Base-by-base conservation (phyloP, 2,329 filamentous ascomycete genomes). In the Penicillium sp. region DNA sequence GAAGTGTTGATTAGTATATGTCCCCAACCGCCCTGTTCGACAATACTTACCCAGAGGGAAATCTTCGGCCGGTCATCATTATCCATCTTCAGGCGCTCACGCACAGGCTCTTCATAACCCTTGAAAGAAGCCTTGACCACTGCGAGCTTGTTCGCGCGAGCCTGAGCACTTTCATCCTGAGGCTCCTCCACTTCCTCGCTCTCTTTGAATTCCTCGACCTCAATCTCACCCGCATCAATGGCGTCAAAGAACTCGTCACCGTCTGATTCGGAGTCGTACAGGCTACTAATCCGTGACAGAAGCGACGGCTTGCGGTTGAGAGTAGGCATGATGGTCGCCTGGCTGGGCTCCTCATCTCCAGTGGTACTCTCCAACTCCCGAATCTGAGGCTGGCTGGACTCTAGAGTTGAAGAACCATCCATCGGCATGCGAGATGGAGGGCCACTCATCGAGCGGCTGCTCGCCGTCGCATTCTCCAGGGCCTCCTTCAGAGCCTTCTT, bases 231-330 rank as follows among this genome's bases (percentile, higher is more conserved):
- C 45, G 93, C 91, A 76, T 96, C 95, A 6, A 99, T 90, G 9
- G 95, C 95, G 79, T 99, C 95, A 70, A 98, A 99, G 76, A 99
- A 99, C 74, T 98, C 94, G 56, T 97, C 92, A 37, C 92, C 91
- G 61, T 93, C 90, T 1, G 89, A 91, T 58, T 94, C 93, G 0
- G 84, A 84, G 56, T 87, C 88, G 9, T 91, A 95, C 30, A 95
- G 78, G 61, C 90, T 88, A n/a, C 83, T 84, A 49, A 94, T 85
- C 68, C 91, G 86, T 33, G 88, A 88, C 45, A 95, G 85, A 2
- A 86, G 83, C 0, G 84, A 85, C 38, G 89, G 89, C 73, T 88
- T 88, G 61, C 87, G 86, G 56, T 86, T 83, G 40, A 80, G 77
- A 3, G 67, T 59, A 19, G 58, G 60, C 47, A 56, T 59, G 17